Evolutionary conservation across 2,329 filamentous ascomycete species (phyloP), one percentile per base, ranked within the genome.

Genomic region (Sclerotinia sclerotiorum): DNA sequence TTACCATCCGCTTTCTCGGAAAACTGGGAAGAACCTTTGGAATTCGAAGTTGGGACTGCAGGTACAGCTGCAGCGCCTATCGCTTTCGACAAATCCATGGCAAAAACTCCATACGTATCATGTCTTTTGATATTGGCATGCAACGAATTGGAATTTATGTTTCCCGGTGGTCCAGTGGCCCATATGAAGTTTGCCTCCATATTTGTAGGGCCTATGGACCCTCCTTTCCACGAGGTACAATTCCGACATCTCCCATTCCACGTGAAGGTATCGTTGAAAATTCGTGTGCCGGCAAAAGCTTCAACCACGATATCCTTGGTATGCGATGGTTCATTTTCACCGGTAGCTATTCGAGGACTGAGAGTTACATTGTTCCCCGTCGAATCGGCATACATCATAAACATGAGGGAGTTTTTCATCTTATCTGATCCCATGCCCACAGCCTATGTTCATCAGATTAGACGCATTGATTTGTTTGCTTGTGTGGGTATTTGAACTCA

Each of bases 61-160:
- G 84, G 82, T 0, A 83, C 77, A 5, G 80, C 81, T 5, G 76
- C 78, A 2, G 74, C 66, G 3, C 84, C 84, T 5, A 82, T 80
- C 0, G 87, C 86, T 54, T 79, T 79, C 32, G 79, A 79, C 77
- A 89, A 79, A 74, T 89, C 82, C 76, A 89, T 82, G 2, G 77
- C 80, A 75, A 89, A 89, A 8, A 77, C 76, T 56, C 87, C 86
- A 71, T 84, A 86, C 56, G 80, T 80, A 54, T 78, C 75, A 75
- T 89, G 87, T 54, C 83, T 82, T 73, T 82, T 82, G 67, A 88
- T 79, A 15, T 78, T 78, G 0, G 83, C 84, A 15, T 78, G 77
- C 2, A 74, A 65, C 48, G 79, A 78, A 72, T 87, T 78, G 67
- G 80, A 84, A 29, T 77, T 75, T 35, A 83, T 77, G 21, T 76